phyloP scores from a whole-genome alignment of 192 early-diverging fungal species.

The Gryganskiella cystojenkinii region DNA sequence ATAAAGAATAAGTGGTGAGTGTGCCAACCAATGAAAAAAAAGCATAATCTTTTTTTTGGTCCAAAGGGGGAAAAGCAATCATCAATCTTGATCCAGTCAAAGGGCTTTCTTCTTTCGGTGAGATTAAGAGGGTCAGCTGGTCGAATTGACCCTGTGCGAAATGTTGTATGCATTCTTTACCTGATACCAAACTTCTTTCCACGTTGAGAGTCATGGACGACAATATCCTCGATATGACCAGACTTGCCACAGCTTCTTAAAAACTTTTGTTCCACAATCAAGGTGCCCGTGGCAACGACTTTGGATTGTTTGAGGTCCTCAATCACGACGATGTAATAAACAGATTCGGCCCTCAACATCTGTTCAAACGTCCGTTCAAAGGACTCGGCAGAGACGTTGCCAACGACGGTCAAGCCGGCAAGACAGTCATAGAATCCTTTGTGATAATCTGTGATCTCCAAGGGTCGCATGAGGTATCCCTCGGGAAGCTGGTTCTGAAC shows the following conservation, averaged over 20 bases:
- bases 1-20: neutral
- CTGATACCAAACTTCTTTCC: slow-evolving; percentile 73
- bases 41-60: neutral
- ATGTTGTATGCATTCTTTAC: slow-evolving; percentile 34
- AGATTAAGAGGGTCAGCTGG: too few species aligned
- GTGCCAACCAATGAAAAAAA: neutral
- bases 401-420: slow-evolving; percentile 82
- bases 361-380: slow-evolving; percentile 76
- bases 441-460: slow-evolving; percentile 81
- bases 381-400: slow-evolving; percentile 70
- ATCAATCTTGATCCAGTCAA: too few species aligned
- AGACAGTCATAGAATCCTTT: slow-evolving; percentile 79
- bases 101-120: too few species aligned
- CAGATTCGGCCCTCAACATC: slow-evolving; percentile 71
- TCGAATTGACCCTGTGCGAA: too few species aligned
- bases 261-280: slow-evolving; percentile 94
- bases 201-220: slow-evolving; percentile 79
- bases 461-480: slow-evolving; percentile 81
- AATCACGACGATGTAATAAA: slow-evolving; percentile 87
- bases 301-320: slow-evolving; percentile 68
- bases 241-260: slow-evolving; percentile 82
- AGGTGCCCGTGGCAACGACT: slow-evolving; percentile 87
- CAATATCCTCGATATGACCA: slow-evolving; percentile 93
- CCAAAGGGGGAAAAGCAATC: neutral
- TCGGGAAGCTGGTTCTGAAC: slow-evolving; percentile 67